Base-by-base conservation (phyloP, 176 grass and related monocot species). In the Eragrostis nindensis region DNA sequence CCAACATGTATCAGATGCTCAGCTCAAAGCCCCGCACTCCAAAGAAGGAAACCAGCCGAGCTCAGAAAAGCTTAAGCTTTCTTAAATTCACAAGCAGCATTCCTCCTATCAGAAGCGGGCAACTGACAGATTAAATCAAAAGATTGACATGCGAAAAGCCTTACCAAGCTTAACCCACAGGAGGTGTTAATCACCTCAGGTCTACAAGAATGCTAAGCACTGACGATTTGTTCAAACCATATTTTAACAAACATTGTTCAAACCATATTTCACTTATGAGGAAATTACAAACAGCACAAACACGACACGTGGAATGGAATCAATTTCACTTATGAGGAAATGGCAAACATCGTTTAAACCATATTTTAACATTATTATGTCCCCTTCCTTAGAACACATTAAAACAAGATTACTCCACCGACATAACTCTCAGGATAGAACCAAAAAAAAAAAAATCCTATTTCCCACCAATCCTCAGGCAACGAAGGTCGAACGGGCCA, bases 11-110 rank as follows among this genome's bases (percentile, higher is more conserved):
- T 30, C 17, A 78, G 26, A 71, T 32, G 24, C 21, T 36, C 32
- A 36, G 32, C 32, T 18, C 45, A 53, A 26, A 69, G 21, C 7
- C 4, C 8, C 13, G 2, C 36, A 1, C 21, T 61, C 57, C 25
- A 17, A 73, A 47, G 39, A 73, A 68, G 62, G 47, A 76, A 83
- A 76, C 0, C 41, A 36, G 39, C 16, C 38, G 22, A 56, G 49
- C 67, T 67, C 59, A 66, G 36, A 66, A 74, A 42, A 63, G 5
- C 0, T 14, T 42, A 25, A 11, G 14, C 13, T 2, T 24, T 45
- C 47, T 66, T 66, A 56, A 56, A 76, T 53, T 26, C 48, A 74
- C 12, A 16, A 32, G 62, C 29, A 76, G 16, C 22, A 46, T 7
- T n/a, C n/a, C n/a, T n/a, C 56, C 3, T 26, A 12, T 13, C 22